Percentiles rank a stretch among this genome's conserved stretches.
Evolutionary conservation across 177 flowering plant genomes (phyloP).

Genomic region (Vitis hybrid): DNA sequence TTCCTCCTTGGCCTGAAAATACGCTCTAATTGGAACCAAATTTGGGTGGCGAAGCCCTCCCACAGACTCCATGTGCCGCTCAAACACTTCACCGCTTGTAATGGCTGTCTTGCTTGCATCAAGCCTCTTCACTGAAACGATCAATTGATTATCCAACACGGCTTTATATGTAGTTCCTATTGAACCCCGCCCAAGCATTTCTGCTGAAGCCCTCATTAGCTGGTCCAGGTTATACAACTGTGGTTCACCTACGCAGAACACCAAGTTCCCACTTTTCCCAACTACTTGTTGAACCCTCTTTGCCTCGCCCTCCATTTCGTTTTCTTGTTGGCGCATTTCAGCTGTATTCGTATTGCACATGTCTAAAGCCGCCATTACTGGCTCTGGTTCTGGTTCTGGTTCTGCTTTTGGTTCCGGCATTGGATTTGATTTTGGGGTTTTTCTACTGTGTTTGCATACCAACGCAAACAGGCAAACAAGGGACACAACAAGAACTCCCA

Average conservation of each 20-base stretch:
- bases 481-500: conserved; percentile 4
- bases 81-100: conserved; percentile 34
- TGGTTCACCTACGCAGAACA: conserved; percentile 33
- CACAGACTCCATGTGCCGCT: conserved; percentile 36
- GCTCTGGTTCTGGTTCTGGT: background rate
- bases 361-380: background rate
- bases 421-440: background rate
- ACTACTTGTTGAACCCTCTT: background rate
- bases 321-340: background rate
- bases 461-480: conserved; percentile 12
- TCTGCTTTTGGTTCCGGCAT: no score
- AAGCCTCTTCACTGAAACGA: conserved; percentile 42
- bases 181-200: conserved; percentile 44
- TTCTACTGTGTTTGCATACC: conserved; percentile 6
- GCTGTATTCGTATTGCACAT: no score
- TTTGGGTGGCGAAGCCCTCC: conserved; percentile 40
- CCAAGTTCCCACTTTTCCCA: conserved; percentile 31
- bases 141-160: conserved; percentile 33
- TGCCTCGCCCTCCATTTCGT: conserved; percentile 3
- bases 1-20: conserved; percentile 51
- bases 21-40: conserved; percentile 43
- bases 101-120: conserved; percentile 34
- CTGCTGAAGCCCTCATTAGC: conserved; percentile 49
- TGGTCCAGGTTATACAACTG: conserved; percentile 33
- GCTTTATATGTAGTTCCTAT: conserved; percentile 50